Evolutionary conservation across 2,329 filamentous ascomycete genomes (phyloP).

Genomic region (Ophiosphaerella narmari): DNA sequence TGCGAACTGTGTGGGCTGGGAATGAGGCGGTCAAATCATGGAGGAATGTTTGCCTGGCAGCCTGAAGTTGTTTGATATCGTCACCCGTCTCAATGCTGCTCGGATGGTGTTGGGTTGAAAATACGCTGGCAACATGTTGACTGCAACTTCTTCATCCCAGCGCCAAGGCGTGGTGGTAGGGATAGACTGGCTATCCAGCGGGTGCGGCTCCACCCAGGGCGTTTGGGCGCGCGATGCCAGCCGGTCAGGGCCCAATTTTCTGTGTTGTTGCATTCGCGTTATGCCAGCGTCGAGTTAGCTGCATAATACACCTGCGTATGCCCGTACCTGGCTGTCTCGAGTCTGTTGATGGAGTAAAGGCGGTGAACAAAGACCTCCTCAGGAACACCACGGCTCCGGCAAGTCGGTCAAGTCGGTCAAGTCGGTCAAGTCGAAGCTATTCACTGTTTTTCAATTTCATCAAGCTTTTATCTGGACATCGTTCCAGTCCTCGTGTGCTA

Average conservation of each 20-base stretch:
- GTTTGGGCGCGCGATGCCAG: slow-evolving; percentile 18
- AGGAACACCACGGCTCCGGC: too few species aligned
- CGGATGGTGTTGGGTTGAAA: slow-evolving; percentile 12
- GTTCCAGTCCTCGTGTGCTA: slow-evolving; percentile 9
- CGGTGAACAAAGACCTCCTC: slow-evolving; percentile 10
- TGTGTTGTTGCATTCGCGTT: slow-evolving; percentile 19
- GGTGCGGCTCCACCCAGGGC: slow-evolving; percentile 6
- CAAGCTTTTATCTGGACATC: slow-evolving; percentile 27
- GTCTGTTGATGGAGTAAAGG: slow-evolving; percentile 10
- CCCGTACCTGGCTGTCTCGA: neutral
- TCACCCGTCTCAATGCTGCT: neutral
- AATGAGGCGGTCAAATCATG: neutral
- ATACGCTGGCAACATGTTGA: slow-evolving; percentile 8
- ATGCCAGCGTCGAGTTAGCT: slow-evolving; percentile 15
- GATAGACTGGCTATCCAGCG: slow-evolving; percentile 4
- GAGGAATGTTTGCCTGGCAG: neutral
- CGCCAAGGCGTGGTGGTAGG: slow-evolving; percentile 15
- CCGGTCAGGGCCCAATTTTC: slow-evolving; percentile 28
- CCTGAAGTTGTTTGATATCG: neutral
- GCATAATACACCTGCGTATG: slow-evolving; percentile 5
- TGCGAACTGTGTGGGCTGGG: slow-evolving; percentile 18
- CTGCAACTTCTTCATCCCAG: slow-evolving; percentile 21
- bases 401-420: too few species aligned
- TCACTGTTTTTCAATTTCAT: slow-evolving; percentile 39
- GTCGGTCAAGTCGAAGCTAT: slow-evolving; percentile 13